Evolutionary conservation across 306 rosid species (phyloP), one percentile per base, ranked within the genome.

Genomic region (Aeschynomene evenia): DNA sequence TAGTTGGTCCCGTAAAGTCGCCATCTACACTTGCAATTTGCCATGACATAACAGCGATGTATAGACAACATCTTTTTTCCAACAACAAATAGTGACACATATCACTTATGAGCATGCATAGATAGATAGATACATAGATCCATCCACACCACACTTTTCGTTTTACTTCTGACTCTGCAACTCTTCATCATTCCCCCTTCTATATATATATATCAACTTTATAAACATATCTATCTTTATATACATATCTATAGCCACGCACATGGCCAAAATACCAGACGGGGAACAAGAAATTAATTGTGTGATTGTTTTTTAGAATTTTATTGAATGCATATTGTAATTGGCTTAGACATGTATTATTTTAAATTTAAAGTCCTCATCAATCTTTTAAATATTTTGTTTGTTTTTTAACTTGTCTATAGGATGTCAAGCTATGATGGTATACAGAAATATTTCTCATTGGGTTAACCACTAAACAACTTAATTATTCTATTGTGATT

Each of bases 21-120:
- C 71, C 39, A 13, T 70, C 80, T 39, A 36, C 29, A 11, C 55
- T 62, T 43, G 69, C 75, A 75, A 70, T 70, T 73, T 26, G 68
- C 63, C 15, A 51, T 50, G 51, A 70, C 39, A 68, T 70, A 73
- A 67, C 43, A 61, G 56, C 36, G 59, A 69, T n/a, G n/a, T n/a
- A n/a, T 28, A 66, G 64, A 55, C n/a, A 26, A 36, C 64, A 40
- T 37, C 49, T 14, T 18, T 18, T 63, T 53, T 21, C 55, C 8
- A 58, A 60, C 8, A 58, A 60, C 37, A 43, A 33, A 53, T n/a
- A 48, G 28, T 34, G 57, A 54, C 79, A 68, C 16, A 33, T 52
- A 31, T 68, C 18, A 24, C 8, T 45, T 34, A 62, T 14, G 46
- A 39, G 45, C 45, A 39, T 39, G 45, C 45, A 39, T 39, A 39